A percentile compares a stretch with the other conserved stretches of the same genome.
These are phyloP conservation scores for Cladosporium cucumerinum DNA, from an alignment of 2,329 filamentous ascomycete genomes.

Conservation along the genomic window DNA sequence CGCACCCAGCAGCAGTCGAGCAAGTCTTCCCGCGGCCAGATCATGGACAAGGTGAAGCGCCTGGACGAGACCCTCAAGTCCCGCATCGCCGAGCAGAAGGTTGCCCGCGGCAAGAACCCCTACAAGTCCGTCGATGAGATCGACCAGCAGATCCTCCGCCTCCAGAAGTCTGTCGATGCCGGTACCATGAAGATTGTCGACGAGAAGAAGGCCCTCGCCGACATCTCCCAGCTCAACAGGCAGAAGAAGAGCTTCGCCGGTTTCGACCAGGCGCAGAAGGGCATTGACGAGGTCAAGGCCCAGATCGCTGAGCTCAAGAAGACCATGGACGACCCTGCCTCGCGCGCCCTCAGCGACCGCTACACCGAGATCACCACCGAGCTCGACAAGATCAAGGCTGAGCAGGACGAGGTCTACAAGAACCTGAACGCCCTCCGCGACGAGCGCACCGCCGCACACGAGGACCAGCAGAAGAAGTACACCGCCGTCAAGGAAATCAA, in stretches of 20 bases:
- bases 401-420: conserved; percentile 90
- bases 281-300: conserved; percentile 80
- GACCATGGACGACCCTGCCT: conserved; percentile 83
- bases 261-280: conserved; percentile 81
- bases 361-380: conserved; percentile 84
- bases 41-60: conserved; percentile 87
- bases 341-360: conserved; percentile 79
- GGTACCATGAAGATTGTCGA: conserved; percentile 95
- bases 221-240: conserved; percentile 80
- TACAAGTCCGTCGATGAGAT: conserved; percentile 89
- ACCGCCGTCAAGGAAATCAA: conserved; percentile 78
- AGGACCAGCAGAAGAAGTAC: conserved; percentile 84
- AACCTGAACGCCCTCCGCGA: conserved; percentile 79
- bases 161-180: conserved; percentile 82
- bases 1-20: conserved; percentile 80
- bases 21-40: conserved; percentile 74
- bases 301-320: conserved; percentile 89
- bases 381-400: conserved; percentile 83
- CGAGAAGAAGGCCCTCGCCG: conserved; percentile 86
- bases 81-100: conserved; percentile 82
- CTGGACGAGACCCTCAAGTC: conserved; percentile 86
- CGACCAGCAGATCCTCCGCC: conserved; percentile 72
- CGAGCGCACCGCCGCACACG: conserved; percentile 77
- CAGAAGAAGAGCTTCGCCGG: conserved; percentile 85
- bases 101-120: conserved; percentile 70